Evolutionary conservation across 768 basidiomycete species (phyloP).

Genomic region (Lentinula aciculospora): DNA sequence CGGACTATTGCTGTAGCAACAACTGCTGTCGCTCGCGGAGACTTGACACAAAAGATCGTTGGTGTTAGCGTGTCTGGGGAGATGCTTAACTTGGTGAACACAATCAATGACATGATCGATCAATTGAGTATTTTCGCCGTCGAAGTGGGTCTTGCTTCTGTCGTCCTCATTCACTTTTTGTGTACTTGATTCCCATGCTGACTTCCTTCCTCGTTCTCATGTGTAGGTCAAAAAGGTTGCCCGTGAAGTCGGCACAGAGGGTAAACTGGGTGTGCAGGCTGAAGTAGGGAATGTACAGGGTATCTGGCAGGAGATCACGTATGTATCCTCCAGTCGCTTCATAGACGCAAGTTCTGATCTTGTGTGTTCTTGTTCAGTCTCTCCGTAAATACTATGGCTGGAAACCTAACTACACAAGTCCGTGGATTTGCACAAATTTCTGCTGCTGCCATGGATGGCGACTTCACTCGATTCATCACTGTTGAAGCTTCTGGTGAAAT

Average conservation of each 20-base stretch:
- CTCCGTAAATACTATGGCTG: slow-evolving; percentile 97
- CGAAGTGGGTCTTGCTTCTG: slow-evolving; percentile 22
- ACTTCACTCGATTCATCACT: slow-evolving; percentile 98
- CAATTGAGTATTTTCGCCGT: slow-evolving; percentile 52
- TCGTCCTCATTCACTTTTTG: not conserved
- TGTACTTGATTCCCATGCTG: not conserved
- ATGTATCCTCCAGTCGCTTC: slow-evolving; percentile 24
- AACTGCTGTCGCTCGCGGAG: slow-evolving; percentile 92
- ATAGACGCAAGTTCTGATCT: not conserved
- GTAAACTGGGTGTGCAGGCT: slow-evolving; percentile 97
- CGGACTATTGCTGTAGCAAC: slow-evolving; percentile 16
- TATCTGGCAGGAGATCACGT: slow-evolving; percentile 99
- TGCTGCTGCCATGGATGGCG: slow-evolving; percentile 97
- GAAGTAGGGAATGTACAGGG: slow-evolving; percentile 96
- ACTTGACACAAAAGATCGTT: slow-evolving; percentile 88
- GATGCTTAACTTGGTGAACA: slow-evolving; percentile 93
- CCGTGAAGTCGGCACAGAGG: slow-evolving; percentile 95
- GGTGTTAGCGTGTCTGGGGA: slow-evolving; percentile 93
- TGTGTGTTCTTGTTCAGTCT: slow-evolving; percentile 39
- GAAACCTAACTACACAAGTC: slow-evolving; percentile 95
- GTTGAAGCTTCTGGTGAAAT: slow-evolving; percentile 98
- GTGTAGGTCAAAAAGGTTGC: slow-evolving; percentile 89
- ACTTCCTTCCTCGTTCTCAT: slow-evolving; percentile 57
- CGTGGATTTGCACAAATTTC: slow-evolving; percentile 99
- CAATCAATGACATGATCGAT: slow-evolving; percentile 86